A percentile compares a stretch with the other conserved stretches of the same genome.
These are phyloP conservation scores for Ilyonectria sp. DNA, from an alignment of 2,329 filamentous ascomycete genomes.

Conservation along the genomic window DNA sequence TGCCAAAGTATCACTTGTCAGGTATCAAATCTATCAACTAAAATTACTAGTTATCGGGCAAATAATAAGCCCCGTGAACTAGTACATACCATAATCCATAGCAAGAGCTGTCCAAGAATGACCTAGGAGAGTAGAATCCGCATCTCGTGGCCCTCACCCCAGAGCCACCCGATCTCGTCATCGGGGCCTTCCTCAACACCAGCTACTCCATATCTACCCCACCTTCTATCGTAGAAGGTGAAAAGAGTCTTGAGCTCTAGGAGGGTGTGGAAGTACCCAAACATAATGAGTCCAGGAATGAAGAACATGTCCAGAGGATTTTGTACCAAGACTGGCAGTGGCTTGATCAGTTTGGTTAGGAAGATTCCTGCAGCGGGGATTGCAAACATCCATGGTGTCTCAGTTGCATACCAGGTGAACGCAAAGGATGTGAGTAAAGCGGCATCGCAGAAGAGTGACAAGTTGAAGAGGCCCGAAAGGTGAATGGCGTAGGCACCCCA, in stretches of 20 bases:
- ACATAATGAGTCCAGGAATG: neutral
- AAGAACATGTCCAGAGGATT: neutral
- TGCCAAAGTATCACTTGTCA: no score
- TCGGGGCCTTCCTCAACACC: neutral
- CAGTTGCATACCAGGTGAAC: neutral
- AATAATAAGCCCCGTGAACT: no score
- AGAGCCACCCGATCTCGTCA: conserved; percentile 17
- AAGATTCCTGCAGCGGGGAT: neutral
- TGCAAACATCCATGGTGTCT: neutral
- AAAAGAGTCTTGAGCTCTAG: conserved; percentile 33
- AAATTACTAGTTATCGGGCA: no score
- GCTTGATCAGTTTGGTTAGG: neutral
- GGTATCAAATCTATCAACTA: no score
- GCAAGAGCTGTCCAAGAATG: neutral
- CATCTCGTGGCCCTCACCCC: neutral
- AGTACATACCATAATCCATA: neutral
- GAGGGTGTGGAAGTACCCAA: conserved; percentile 21
- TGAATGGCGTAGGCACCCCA: conserved; percentile 15
- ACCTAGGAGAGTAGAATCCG: neutral
- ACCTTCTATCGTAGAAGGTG: conserved; percentile 3
- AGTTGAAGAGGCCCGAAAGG: conserved; percentile 25
- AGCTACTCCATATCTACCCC: neutral
- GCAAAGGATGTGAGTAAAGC: conserved; percentile 13
- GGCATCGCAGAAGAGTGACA: conserved; percentile 23
- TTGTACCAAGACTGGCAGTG: neutral